Evolutionary conservation across 1,284 basidiomycete genomes (phyloP).

Genomic region (Peniophora sp.): DNA sequence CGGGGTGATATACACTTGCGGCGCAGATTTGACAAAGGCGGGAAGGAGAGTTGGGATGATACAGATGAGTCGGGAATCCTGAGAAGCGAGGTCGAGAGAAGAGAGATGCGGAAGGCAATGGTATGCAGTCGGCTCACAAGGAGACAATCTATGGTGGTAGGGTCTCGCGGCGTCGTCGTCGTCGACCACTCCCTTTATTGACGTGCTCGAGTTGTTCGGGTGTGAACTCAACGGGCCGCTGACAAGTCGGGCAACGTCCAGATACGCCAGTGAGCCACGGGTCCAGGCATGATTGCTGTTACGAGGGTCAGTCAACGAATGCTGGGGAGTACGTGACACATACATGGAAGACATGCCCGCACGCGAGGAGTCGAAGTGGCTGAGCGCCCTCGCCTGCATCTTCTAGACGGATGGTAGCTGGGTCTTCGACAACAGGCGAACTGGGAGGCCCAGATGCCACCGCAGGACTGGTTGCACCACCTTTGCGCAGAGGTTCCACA

Average conservation of each 20-base stretch:
- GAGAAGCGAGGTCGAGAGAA: no score
- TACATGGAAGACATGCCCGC: constrained; percentile 81
- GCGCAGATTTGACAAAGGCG: no score
- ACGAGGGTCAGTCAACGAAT: constrained; percentile 2
- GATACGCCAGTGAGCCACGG: constrained; percentile 73
- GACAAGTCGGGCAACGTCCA: constrained; percentile 74
- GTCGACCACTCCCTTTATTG: no score
- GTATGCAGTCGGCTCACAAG: no score
- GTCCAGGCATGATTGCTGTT: constrained; percentile 72
- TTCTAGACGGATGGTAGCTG: constrained; percentile 30
- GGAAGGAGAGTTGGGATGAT: no score
- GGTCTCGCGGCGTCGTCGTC: no score
- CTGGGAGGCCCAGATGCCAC: constrained; percentile 9
- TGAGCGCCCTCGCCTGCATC: constrained; percentile 70
- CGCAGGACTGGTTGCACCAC: constrained; percentile 17
- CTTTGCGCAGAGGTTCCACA: constrained; percentile 53
- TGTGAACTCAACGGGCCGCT: constrained; percentile 39
- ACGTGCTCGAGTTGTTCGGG: constrained; percentile 13
- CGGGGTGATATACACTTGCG: no score
- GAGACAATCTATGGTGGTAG: no score
- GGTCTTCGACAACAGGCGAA: constrained; percentile 8
- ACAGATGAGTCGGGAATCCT: no score
- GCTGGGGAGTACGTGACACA: constrained; percentile 19
- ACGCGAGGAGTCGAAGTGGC: constrained; percentile 61
- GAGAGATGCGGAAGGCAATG: no score